A percentile compares a stretch with the other conserved stretches of the same genome.
Conservation (phyloP, 768 basidiomycete species). For the Cystobasidium ongulense region DNA sequence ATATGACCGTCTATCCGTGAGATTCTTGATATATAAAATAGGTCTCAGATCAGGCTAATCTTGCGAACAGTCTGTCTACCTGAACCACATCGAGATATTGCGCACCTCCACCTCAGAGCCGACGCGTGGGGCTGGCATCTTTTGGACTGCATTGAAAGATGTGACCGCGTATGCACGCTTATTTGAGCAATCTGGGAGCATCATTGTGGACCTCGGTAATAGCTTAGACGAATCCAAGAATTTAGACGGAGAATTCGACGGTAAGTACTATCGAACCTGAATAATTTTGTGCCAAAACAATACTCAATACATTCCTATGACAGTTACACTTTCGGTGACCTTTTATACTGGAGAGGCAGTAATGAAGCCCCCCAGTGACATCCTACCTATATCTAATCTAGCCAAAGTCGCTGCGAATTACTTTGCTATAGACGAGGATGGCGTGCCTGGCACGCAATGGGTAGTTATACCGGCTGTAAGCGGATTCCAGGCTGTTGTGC, state of each 20-base stretch:
- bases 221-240: neutral
- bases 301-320: neutral
- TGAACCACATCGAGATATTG: neutral
- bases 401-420: neutral
- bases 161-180: neutral
- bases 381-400: neutral
- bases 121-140: neutral
- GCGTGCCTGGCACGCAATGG: neutral
- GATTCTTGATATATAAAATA: neutral
- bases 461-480: neutral
- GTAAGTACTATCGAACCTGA: neutral
- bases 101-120: neutral
- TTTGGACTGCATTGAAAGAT: conserved; percentile 43
- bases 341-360: neutral
- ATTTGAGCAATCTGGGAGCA: neutral
- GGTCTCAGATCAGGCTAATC: neutral
- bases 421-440: neutral
- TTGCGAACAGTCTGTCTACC: neutral
- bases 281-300: neutral
- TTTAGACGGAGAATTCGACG: neutral
- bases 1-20: conserved; percentile 10
- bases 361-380: neutral
- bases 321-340: neutral
- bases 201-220: conserved; percentile 16
- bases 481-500: no score